Conservation (phyloP, 225 moss, liverwort and hornwort genomes). For the Bryum argenteum region DNA sequence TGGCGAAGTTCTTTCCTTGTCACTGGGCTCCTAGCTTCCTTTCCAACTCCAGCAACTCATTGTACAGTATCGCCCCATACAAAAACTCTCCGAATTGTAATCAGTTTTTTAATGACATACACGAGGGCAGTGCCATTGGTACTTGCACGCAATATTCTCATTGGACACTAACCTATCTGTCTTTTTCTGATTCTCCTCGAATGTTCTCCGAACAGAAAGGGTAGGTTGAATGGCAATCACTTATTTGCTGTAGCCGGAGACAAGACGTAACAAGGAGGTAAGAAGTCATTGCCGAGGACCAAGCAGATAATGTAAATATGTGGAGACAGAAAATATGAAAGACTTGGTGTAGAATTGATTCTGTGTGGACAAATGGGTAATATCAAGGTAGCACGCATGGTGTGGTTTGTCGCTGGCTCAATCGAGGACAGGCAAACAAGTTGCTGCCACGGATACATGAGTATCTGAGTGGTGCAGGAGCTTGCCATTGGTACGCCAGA, state of each 20-base stretch:
- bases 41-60: not conserved
- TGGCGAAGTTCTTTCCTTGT: conserved; percentile 45
- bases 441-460: conserved; percentile 10
- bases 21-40: conserved; percentile 43
- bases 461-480: not conserved
- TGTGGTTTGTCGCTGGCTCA: not conserved
- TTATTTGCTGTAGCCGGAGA: conserved; percentile 18
- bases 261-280: conserved; percentile 3
- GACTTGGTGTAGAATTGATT: not conserved
- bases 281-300: not conserved
- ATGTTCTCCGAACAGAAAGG: too few relatives aligned
- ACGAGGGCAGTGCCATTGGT: not conserved
- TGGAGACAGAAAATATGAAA: not conserved
- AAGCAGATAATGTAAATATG: not conserved
- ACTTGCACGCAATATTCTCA: conserved; percentile 4
- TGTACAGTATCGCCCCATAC: too few relatives aligned
- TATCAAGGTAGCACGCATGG: conserved; percentile 17
- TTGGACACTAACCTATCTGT: not conserved
- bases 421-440: conserved; percentile 13
- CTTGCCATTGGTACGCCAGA: not conserved
- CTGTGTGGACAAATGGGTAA: not conserved
- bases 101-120: too few relatives aligned
- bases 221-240: not conserved
- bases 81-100: too few relatives aligned
- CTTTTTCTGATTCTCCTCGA: too few relatives aligned